phyloP scores from a whole-genome alignment of 106 monocot genomes.

The Phalaenopsis aphrodite region DNA sequence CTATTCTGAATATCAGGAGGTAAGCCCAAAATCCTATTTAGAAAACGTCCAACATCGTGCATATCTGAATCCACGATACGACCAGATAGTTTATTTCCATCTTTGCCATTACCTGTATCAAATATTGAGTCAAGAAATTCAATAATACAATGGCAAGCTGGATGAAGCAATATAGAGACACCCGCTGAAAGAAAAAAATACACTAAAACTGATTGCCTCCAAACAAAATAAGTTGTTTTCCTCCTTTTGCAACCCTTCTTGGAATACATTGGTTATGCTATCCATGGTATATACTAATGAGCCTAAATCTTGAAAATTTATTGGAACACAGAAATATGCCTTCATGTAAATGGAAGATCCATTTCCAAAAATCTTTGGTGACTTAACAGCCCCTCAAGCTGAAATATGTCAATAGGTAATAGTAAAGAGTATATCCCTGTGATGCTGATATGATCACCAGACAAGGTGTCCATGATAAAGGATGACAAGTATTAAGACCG shows the following conservation, averaged over 20 bases:
- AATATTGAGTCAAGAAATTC: background rate
- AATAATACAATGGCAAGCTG: background rate
- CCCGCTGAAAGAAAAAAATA: background rate
- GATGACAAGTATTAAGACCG: background rate
- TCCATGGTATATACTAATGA: background rate
- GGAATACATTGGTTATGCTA: background rate
- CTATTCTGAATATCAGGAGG: slow-evolving; percentile 92
- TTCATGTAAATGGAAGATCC: background rate
- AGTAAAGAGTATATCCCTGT: background rate
- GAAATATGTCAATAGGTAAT: background rate
- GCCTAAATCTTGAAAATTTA: background rate
- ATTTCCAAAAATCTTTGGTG: slow-evolving; percentile 4
- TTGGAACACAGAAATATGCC: background rate
- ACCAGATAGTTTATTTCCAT: slow-evolving; percentile 60
- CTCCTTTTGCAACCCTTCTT: too few species aligned
- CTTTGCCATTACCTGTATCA: slow-evolving; percentile 72
- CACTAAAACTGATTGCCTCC: too few species aligned
- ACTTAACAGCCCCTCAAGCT: background rate
- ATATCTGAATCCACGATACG: slow-evolving; percentile 95
- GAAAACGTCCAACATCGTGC: slow-evolving; percentile 98
- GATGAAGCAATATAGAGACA: background rate
- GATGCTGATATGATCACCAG: background rate
- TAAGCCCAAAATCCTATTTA: slow-evolving; percentile 88
- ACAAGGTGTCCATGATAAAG: background rate
- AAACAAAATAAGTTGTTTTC: too few species aligned